Percentiles rank a stretch among this genome's conserved stretches.
phyloP scores from a whole-genome alignment of 305 asterid species.

The Stenogyne calaminthoides region DNA sequence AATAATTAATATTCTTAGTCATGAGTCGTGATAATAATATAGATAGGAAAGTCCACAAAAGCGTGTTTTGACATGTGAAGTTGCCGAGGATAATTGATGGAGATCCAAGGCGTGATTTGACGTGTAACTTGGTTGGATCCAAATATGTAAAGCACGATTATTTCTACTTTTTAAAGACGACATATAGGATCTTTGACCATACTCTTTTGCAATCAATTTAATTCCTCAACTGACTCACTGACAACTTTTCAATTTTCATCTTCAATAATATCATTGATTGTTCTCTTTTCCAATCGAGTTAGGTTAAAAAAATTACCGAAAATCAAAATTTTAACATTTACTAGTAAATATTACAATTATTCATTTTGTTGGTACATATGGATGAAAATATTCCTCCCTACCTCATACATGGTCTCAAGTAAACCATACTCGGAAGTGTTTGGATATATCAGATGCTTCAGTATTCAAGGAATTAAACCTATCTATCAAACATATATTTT shows the following conservation, averaged over 20 bases:
- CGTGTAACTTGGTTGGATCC: constrained; percentile 17
- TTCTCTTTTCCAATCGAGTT: neutral
- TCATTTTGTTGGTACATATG: neutral
- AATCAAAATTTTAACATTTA: too few relatives aligned
- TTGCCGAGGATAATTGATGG: constrained; percentile 2
- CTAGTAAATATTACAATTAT: neutral
- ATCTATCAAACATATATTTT: too few relatives aligned
- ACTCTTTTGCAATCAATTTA: neutral
- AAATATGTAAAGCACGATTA: constrained; percentile 11
- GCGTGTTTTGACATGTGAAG: constrained; percentile 31
- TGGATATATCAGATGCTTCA: too few relatives aligned
- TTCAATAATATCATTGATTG: neutral
- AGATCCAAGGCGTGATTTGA: constrained; percentile 3
- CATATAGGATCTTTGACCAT: constrained; percentile 31
- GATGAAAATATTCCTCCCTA: neutral
- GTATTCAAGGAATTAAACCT: too few relatives aligned
- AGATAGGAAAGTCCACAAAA: constrained; percentile 21
- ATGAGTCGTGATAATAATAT: neutral
- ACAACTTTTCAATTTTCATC: neutral
- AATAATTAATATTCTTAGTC: neutral
- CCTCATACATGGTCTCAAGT: neutral
- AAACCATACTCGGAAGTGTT: too few relatives aligned
- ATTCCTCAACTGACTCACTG: neutral
- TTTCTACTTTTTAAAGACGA: constrained; percentile 10
- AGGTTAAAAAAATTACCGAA: too few relatives aligned